A percentile compares a stretch with the other conserved stretches of the same genome.
Conservation (phyloP, 768 basidiomycete species). For the Phaffia australis region DNA sequence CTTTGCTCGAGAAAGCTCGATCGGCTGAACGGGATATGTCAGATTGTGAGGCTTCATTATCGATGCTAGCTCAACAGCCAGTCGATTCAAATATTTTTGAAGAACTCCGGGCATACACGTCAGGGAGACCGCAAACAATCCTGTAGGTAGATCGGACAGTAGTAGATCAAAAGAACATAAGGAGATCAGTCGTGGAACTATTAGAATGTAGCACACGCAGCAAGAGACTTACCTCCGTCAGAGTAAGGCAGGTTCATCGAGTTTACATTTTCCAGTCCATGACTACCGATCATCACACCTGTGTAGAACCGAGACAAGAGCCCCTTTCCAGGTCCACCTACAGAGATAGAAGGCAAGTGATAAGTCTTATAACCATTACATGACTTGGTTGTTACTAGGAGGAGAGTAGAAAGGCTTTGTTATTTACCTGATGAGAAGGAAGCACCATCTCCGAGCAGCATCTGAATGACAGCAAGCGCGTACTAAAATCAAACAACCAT, state of each 20-base stretch:
- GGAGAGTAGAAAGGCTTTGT: conserved; percentile 25
- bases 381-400: not conserved
- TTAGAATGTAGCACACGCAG: not conserved
- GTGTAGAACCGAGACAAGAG: conserved; percentile 26
- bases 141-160: not conserved
- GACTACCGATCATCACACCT: conserved; percentile 21
- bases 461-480: conserved; percentile 83
- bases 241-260: conserved; percentile 21
- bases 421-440: conserved; percentile 76
- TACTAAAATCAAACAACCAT: conserved; percentile 40
- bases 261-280: conserved; percentile 24
- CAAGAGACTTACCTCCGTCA: conserved; percentile 10
- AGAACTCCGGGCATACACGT: conserved; percentile 19
- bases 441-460: conserved; percentile 87
- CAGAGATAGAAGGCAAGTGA: not conserved
- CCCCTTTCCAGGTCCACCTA: conserved; percentile 25
- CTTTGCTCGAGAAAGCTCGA: conserved; percentile 24
- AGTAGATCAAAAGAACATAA: too few species aligned
- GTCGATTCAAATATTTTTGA: conserved; percentile 20
- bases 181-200: not conserved
- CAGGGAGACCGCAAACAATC: conserved; percentile 23
- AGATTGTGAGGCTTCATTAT: conserved; percentile 20
- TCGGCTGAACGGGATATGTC: conserved; percentile 17
- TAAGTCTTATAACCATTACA: not conserved
- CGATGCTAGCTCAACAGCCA: conserved; percentile 20